Conservation (phyloP, 176 grass and related monocot genomes). For the Eremochloa ophiuroides region DNA sequence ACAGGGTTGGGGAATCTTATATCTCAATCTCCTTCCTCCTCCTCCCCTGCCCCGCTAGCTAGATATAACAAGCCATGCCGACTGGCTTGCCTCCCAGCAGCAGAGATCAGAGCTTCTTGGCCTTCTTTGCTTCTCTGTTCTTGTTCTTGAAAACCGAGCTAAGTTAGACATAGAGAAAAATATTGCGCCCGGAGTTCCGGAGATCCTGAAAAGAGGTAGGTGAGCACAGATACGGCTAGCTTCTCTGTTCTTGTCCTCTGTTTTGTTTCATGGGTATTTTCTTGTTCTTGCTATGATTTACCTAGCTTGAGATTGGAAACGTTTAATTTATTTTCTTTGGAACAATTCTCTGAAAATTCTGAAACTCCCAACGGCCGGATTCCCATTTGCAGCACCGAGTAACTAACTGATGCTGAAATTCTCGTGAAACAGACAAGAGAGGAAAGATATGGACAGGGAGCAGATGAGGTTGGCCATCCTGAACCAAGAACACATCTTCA, state of each 20-base stretch:
- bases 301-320: too few species aligned
- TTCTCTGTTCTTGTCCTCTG: conserved; percentile 13
- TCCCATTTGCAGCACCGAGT: neutral
- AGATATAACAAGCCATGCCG: conserved; percentile 9
- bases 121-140: neutral
- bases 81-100: conserved; percentile 16
- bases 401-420: too few species aligned
- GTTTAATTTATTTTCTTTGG: too few species aligned
- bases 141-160: neutral
- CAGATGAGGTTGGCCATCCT: conserved; percentile 54
- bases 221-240: neutral
- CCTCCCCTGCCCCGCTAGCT: conserved; percentile 25
- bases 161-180: neutral
- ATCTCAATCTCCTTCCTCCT: conserved; percentile 26
- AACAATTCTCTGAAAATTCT: neutral
- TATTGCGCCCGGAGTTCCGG: neutral
- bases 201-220: conserved; percentile 31
- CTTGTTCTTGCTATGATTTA: too few species aligned
- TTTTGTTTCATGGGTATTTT: neutral
- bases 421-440: too few species aligned
- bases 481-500: conserved; percentile 61
- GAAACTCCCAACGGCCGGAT: neutral
- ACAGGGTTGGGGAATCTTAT: conserved; percentile 40
- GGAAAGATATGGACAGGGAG: conserved; percentile 69
- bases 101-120: conserved; percentile 15